Evolutionary conservation across 345 rosid species (phyloP).

Genomic region (Eucalyptus cloeziana): DNA sequence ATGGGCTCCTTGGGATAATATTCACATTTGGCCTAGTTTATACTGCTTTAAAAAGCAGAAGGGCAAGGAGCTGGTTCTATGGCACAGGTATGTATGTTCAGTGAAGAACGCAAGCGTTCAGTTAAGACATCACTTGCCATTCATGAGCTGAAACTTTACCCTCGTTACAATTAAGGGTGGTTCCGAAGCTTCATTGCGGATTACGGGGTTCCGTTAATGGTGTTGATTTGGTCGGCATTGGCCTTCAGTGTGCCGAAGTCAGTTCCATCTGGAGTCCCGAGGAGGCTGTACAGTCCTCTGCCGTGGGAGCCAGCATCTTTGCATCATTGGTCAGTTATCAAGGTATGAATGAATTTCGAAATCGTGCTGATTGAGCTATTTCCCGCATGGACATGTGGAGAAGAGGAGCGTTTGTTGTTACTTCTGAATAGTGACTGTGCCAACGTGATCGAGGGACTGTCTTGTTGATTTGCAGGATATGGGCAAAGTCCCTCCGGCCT

Average conservation of each 20-base stretch:
- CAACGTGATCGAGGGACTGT: background rate
- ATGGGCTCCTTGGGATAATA: slow-evolving; percentile 25
- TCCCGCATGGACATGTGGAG: background rate
- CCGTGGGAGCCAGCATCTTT: slow-evolving; percentile 16
- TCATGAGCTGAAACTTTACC: background rate
- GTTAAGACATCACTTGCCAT: background rate
- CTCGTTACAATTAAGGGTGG: slow-evolving; percentile 7
- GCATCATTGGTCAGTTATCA: slow-evolving; percentile 24
- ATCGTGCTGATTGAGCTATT: background rate
- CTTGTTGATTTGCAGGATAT: slow-evolving; percentile 1
- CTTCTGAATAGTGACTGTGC: background rate
- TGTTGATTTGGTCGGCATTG: slow-evolving; percentile 14
- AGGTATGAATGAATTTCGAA: background rate
- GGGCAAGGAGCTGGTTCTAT: slow-evolving; percentile 24
- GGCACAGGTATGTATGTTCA: slow-evolving; percentile 16
- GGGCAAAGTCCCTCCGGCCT: slow-evolving; percentile 1
- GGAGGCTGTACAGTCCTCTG: slow-evolving; percentile 18
- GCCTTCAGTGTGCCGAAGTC: slow-evolving; percentile 1
- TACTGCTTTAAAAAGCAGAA: slow-evolving; percentile 15
- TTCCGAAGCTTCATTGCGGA: slow-evolving; percentile 22
- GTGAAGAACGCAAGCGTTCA: background rate
- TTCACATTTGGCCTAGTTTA: slow-evolving; percentile 19
- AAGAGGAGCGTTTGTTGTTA: background rate
- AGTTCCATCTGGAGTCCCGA: slow-evolving; percentile 19
- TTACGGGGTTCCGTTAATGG: slow-evolving; percentile 24